Base-by-base conservation (phyloP, 2,329 filamentous ascomycete genomes). In the Calonectria hawksworthii region DNA sequence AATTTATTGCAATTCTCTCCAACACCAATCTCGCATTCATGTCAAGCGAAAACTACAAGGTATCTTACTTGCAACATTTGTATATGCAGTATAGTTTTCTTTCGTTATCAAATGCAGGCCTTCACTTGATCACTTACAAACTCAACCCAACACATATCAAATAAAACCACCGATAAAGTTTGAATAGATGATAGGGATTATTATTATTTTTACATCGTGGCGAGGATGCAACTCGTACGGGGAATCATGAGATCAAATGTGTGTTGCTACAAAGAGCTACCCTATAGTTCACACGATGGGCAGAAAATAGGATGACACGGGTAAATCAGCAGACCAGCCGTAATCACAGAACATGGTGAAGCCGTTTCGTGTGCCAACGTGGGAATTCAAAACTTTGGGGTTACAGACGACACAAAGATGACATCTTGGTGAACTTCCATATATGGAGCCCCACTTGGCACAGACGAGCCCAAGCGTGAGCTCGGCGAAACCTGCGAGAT, bases 401-500 rank as follows among this genome's bases (percentile, higher is more conserved):
- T 30, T 61, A 61, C 36, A 66, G 36, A 50, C 26, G 36, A 56
- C 30, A 30, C 54, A 11, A 14, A 23, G 44, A 67, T 68, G 52
- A 52, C 64, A 72, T 64, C 23, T 23, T 41, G 34, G 51, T 32
- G 65, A 73, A 66, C 50, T 59, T 51, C 59, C 14, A 50, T 47
- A 69, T 61, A 36, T 30, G 28, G 21, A 51, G 38, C 63, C 70
- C 72, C 72, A 74, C 72, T 70, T 65, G 28, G 50, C 59, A n/a
- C 32, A 59, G 50, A 63, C 47, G 44, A 47, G 34, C 59, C 50
- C 65, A 56, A 41, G 68, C 54, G n/a, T 30, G 63, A 66, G 66
- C 72, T 74, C 72, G 72, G 72, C 72, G 72, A 74, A 52, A 51
- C 50, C 32, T 52, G 72, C 72, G 72, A 74, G 67, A 34, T 50